These are phyloP conservation scores for Fusarium chlamydosporum DNA, from an alignment of 2,329 filamentous ascomycete genomes.

Conservation along the genomic window DNA sequence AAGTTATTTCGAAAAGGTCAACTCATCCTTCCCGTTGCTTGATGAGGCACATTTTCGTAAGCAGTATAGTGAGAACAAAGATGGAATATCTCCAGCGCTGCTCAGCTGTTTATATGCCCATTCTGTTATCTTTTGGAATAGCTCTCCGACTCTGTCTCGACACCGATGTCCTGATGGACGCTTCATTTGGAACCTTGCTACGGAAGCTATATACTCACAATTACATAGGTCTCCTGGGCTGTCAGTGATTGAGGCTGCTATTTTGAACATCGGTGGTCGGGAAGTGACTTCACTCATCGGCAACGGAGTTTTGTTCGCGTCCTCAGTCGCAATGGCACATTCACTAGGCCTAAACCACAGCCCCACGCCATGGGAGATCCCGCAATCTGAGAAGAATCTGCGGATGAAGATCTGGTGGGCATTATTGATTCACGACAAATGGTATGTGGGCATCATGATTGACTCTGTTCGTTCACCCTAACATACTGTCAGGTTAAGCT, in stretches of 20 bases:
- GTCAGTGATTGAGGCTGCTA: slow-evolving; percentile 69
- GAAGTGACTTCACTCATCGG: slow-evolving; percentile 73
- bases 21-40: slow-evolving; percentile 73
- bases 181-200: slow-evolving; percentile 74
- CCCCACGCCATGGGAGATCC: slow-evolving; percentile 67
- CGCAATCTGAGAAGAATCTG: slow-evolving; percentile 63
- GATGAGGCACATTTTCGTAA: slow-evolving; percentile 68
- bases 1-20: slow-evolving; percentile 58
- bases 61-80: slow-evolving; percentile 61
- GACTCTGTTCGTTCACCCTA: background rate
- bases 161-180: slow-evolving; percentile 69
- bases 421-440: slow-evolving; percentile 67
- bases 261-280: slow-evolving; percentile 72
- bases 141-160: slow-evolving; percentile 59
- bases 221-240: slow-evolving; percentile 71
- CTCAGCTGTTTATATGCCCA: slow-evolving; percentile 71
- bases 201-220: slow-evolving; percentile 71
- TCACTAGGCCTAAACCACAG: slow-evolving; percentile 69
- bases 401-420: slow-evolving; percentile 71
- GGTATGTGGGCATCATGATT: slow-evolving; percentile 55
- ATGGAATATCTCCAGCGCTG: slow-evolving; percentile 68
- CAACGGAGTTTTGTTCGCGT: slow-evolving; percentile 66
- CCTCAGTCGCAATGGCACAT: slow-evolving; percentile 66
- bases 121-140: slow-evolving; percentile 70
- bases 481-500: slow-evolving; percentile 59